Base-by-base conservation (phyloP, 163 green algal species). In the Picocystis sp. region DNA sequence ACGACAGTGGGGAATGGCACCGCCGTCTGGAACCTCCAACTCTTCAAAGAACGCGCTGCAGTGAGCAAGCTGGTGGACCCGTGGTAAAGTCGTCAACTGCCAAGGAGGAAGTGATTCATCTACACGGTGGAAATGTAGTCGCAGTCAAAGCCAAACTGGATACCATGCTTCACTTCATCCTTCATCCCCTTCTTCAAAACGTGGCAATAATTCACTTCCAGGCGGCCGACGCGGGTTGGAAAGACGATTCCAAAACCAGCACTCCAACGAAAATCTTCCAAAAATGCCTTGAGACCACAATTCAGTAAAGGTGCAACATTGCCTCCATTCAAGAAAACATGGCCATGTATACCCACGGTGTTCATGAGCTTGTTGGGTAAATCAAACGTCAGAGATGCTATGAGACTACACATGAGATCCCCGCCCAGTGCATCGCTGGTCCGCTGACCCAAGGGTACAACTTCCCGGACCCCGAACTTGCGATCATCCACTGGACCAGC, bases 191-290 rank as follows among this genome's bases (percentile, higher is more conserved):
- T 24, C 14, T 60, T 53, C 17, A 79, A 22, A 22, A 77, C 64
- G 14, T 59, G 53, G 33, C 66, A 68, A 53, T 79, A 83, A 58
- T 83, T 83, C 34, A 63, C 62, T 59, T 83, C 75, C 41, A 83
- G 73, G 3, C 70, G 61, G 9, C 75, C 75, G 10, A 81, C 45
- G 2, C 47, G 61, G 0, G 71, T 75, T 22, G 72, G 72, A 35
- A 76, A 50, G 19, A 82, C 70, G 38, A 83, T 46, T 3, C 75
- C 75, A 14, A 64, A 43, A 1, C 75, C 75, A 29, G 58, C 60
- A 3, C 46, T 66, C 57, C 58, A 71, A 9, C 66, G 55, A 29
- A 70, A 72, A 22, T 55, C 60, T 41, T 66, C 47, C 9, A 54
- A 3, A 43, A 60, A 41, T 21, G 45, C 35, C 14, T 41, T 21